Base-by-base conservation (phyloP, 176 grass and related monocot genomes). In the Carex myosuroides region DNA sequence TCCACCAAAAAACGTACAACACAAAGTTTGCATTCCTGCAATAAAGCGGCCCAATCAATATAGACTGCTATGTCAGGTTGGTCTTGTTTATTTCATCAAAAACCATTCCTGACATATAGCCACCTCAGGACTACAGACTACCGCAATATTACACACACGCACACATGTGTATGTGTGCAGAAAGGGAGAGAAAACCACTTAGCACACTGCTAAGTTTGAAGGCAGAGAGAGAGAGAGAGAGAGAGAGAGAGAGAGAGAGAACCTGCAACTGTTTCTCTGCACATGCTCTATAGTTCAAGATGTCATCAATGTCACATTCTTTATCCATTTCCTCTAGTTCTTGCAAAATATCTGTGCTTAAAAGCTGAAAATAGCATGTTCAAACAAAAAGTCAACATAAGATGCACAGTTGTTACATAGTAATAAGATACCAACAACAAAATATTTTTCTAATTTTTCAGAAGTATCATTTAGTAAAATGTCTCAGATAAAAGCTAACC, bases 251-350 rank as follows among this genome's bases (percentile, higher is more conserved):
- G 42, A 69, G 13, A 85, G 64, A 58, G 70, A 76, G 64, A 88
- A 98, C 95, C 92, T 98, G 91, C 66, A 98, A 81, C 79, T 91
- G 82, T 78, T 93, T 88, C 63, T 98, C 95, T 81, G 95, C 88
- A 81, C 89, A 87, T 76, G 89, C 85, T 88, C 95, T 94, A 82
- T 98, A 98, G 88, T 86, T 91, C 74, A 98, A 85, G 58, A 98
- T 93, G 83, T 98, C 95, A 87, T 94, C 89, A 86, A 94, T 93
- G 86, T 94, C 92, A 85, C 91, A 94, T 83, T 93, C 95, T 86
- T 80, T 98, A 68, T 98, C 95, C 92, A 98, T 91, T 84, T 81
- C 87, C 86, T 91, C 92, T 37, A 98, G 85, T 72, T 94, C 89
- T 90, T 93, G 82, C 73, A 93, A 79, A 87, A 89, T 93, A 89